These are phyloP conservation scores for Skeletonema marinoi DNA, from an alignment of 108 stramenopile species.

Conservation along the genomic window DNA sequence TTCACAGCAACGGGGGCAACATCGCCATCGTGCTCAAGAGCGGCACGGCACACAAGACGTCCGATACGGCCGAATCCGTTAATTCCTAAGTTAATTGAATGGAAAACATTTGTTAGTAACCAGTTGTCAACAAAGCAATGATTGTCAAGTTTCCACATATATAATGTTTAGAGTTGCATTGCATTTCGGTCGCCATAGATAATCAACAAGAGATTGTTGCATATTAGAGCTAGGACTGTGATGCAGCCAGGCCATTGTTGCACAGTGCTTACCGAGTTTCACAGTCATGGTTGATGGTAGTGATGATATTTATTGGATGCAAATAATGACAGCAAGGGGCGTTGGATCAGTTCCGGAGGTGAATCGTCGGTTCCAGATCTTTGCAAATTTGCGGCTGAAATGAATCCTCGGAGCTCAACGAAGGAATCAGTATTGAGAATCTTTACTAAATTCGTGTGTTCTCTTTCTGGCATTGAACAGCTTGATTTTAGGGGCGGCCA, in stretches of 20 bases:
- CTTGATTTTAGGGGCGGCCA: too few relatives aligned
- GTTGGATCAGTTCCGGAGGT: neutral
- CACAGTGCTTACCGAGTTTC: constrained; percentile 35
- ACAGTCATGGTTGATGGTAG: constrained; percentile 29
- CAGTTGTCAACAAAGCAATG: neutral
- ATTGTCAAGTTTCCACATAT: too few relatives aligned
- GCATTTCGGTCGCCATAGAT: neutral
- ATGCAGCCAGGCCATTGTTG: neutral
- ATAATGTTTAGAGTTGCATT: too few relatives aligned
- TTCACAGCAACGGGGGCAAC: constrained; percentile 91
- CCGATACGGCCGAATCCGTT: constrained; percentile 93
- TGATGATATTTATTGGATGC: neutral
- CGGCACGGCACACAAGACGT: constrained; percentile 85
- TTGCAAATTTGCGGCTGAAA: too few relatives aligned
- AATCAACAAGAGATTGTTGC: neutral
- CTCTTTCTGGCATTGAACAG: too few relatives aligned
- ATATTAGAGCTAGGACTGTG: neutral
- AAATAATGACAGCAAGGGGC: neutral
- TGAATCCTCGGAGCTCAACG: too few relatives aligned
- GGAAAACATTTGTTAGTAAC: neutral
- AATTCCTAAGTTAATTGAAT: constrained; percentile 58
- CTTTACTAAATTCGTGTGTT: too few relatives aligned
- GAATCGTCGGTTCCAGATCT: neutral
- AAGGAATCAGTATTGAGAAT: too few relatives aligned
- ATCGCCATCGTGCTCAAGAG: constrained; percentile 54